These are phyloP conservation scores for Cytospora piceae DNA, from an alignment of 2,329 filamentous ascomycete species.

Conservation along the genomic window DNA sequence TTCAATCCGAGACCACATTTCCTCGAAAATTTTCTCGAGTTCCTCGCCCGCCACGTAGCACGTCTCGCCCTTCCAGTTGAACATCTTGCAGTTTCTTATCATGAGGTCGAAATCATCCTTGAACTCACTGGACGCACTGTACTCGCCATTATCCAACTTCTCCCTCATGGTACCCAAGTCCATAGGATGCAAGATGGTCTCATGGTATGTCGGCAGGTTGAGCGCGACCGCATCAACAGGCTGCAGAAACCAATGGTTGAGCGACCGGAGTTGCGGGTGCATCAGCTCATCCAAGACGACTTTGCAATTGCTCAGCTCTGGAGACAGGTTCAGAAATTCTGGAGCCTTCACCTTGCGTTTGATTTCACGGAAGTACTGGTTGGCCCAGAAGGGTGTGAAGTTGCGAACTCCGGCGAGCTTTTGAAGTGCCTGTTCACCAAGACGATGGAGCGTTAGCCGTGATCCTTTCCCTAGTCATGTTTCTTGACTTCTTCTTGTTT, in stretches of 20 bases:
- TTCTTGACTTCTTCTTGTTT: too few species aligned
- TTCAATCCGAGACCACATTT: slow-evolving; percentile 74
- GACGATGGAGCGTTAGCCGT: not conserved
- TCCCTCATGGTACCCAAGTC: slow-evolving; percentile 78
- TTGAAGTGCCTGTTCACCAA: not conserved
- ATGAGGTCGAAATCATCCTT: slow-evolving; percentile 81
- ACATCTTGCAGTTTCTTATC: slow-evolving; percentile 86
- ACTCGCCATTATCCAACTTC: slow-evolving; percentile 79
- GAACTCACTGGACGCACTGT: slow-evolving; percentile 81
- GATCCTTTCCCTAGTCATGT: not conserved
- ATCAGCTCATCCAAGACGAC: slow-evolving; percentile 77
- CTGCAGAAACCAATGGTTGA: slow-evolving; percentile 75
- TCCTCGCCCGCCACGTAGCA: slow-evolving; percentile 73
- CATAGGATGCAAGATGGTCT: slow-evolving; percentile 91
- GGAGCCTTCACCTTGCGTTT: not conserved
- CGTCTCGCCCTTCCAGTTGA: slow-evolving; percentile 75
- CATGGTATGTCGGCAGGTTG: slow-evolving; percentile 91
- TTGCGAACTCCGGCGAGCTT: not conserved
- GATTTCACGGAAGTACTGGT: not conserved
- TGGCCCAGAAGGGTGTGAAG: not conserved
- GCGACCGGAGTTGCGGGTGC: slow-evolving; percentile 68
- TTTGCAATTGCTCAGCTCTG: slow-evolving; percentile 88
- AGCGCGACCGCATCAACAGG: slow-evolving; percentile 90
- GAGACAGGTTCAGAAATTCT: slow-evolving; percentile 35
- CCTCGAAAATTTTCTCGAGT: slow-evolving; percentile 75